These are phyloP conservation scores for Cicer chorassanicum DNA, from an alignment of 306 rosid species.

Conservation along the genomic window DNA sequence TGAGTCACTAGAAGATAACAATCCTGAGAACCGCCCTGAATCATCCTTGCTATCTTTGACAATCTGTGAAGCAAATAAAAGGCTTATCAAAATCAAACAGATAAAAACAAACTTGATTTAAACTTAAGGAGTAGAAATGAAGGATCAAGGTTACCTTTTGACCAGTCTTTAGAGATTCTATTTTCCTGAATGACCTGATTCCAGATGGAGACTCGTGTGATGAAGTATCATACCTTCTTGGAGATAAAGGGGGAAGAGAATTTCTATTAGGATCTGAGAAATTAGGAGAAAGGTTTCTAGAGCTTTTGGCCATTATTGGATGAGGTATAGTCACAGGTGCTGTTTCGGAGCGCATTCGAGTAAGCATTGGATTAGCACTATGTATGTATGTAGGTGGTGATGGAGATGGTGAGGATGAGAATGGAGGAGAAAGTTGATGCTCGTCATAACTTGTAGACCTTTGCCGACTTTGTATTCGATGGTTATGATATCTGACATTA, in stretches of 20 bases:
- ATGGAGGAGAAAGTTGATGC: slow-evolving; percentile 90
- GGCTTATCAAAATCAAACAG: slow-evolving; percentile 48
- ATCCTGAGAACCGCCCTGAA: slow-evolving; percentile 84
- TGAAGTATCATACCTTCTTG: slow-evolving; percentile 69
- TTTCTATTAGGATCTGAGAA: slow-evolving; percentile 77
- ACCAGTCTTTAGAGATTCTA: slow-evolving; percentile 64
- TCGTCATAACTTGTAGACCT: slow-evolving; percentile 61
- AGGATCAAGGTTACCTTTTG: slow-evolving; percentile 66
- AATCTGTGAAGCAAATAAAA: slow-evolving; percentile 52
- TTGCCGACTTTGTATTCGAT: slow-evolving; percentile 50
- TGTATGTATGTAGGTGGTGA: slow-evolving; percentile 66
- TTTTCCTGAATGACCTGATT: slow-evolving; percentile 67
- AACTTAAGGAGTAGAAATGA: slow-evolving; percentile 42
- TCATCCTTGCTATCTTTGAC: slow-evolving; percentile 78
- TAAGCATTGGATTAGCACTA: slow-evolving; percentile 54
- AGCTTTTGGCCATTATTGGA: slow-evolving; percentile 54
- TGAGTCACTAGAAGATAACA: slow-evolving; percentile 85
- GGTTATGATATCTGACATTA: slow-evolving; percentile 53
- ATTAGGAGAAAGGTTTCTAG: slow-evolving; percentile 72
- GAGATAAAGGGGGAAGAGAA: slow-evolving; percentile 80
- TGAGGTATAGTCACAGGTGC: slow-evolving; percentile 85
- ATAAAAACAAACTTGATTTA: slow-evolving; percentile 21
- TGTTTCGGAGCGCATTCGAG: slow-evolving; percentile 66
- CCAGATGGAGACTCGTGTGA: slow-evolving; percentile 86
- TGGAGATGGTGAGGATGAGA: slow-evolving; percentile 77